Evolutionary conservation across 1,284 basidiomycete species (phyloP), one percentile per base, ranked within the genome.

Genomic region (Pulveroboletus sp.): DNA sequence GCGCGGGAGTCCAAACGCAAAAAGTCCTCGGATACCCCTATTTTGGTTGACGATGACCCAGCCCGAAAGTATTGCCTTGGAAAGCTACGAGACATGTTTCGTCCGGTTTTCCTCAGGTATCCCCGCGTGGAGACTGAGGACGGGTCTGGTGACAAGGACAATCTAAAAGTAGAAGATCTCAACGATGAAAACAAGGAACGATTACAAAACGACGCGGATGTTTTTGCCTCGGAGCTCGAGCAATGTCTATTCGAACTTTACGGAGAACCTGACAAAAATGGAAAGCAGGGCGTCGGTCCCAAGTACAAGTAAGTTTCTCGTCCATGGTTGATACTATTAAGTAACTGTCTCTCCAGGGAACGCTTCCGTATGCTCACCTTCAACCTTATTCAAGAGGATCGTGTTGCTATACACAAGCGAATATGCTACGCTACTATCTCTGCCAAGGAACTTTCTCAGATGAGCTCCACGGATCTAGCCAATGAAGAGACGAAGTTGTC

Each of bases 381-480:
- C 73, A 92, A 92, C 72, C 72, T 92, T 65, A 85, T 77, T 75
- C 86, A 91, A 74, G 70, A 75, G 65, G 90, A 92, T 67, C 86
- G 89, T 65, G 80, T 84, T 56, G 76, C 78, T 56, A 79, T 92
- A 58, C 89, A 91, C 71, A 81, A 80, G 66, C 85, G 87, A 63
- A 91, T 94, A 66, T 83, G 83, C 35, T 81, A 81, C 26, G 78
- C 78, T 42, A 76, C 76, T 57, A 82, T 93, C 44, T 75, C 82
- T 48, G 81, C 91, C 7, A 78, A 79, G 66, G 84, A 85, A 61
- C 82, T 94, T 56, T 85, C 90, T 45, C 76, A 82, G 50, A 91
- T 94, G 88, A 89, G 89, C 36, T 89, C 88, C 17, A 89, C 89
- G 61, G 92, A 94, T 64, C 73, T 94, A 49, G 89, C 91, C 42